Evolutionary conservation across 2,329 filamentous ascomycete species (phyloP), one percentile per base, ranked within the genome.

Genomic region (Blastomyces emzantsi): DNA sequence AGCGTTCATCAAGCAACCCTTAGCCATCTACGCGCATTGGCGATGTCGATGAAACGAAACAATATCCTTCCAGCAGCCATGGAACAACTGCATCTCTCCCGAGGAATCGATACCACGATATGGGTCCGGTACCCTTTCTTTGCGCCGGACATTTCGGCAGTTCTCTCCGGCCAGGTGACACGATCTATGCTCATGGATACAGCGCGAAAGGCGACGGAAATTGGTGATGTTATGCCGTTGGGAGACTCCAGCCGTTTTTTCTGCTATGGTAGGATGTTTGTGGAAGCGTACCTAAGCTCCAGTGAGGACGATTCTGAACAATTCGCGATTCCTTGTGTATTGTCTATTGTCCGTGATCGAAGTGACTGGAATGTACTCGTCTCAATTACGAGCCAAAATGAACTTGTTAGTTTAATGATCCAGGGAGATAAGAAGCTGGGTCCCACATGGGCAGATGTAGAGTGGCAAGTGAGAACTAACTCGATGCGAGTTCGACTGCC

Each of bases 21-120:
- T 39, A 84, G 85, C 47, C 87, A 87, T 69, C 76, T 96, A 67
- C 87, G 85, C 65, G 90, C 92, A 66, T 76, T 96, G 49, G 80
- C 89, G 4, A 83, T 88, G 69, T 95, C 90, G 0, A 95, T 96
- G 88, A 88, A 89, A 73, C 82, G 90, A 61, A 95, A 95, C 70
- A 85, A 87, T 28, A 86, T 94, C 64, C 80, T 96, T 69, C 88
- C 90, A 0, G 79, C 81, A 1, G 74, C 80, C 60, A 83, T 87
- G 0, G 83, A 87, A 62, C 84, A 87, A 58, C 79, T 85, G 0
- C 83, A 87, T 54, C 80, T 92, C n/a, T 88, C 88, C 1, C 89
- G 91, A 70, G 86, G 87, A 0, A 86, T 93, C 65, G 89, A 96
- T 71, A 90, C 90, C 62, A 85, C 84, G 0, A 88, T 96, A 49